Base-by-base conservation (phyloP, 306 rosid species). In the Luffa aegyptiaca region DNA sequence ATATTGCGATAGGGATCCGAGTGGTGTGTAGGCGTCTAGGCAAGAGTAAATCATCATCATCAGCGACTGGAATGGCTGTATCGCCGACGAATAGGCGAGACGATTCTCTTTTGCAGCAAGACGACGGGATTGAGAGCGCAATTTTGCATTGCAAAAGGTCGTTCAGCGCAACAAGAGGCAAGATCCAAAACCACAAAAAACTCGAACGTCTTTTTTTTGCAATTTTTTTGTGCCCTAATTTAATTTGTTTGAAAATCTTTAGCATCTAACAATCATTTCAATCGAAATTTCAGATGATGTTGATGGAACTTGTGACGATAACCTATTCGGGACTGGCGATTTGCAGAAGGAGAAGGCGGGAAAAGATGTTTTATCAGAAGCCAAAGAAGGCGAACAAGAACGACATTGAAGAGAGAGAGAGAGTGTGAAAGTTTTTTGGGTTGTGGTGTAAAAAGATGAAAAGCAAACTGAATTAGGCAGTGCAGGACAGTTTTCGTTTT, bases 81-180 rank as follows among this genome's bases (percentile, higher is more conserved):
- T 78, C 85, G 42, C 86, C 90, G 69, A 86, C 84, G 64, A 89
- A 81, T 18, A 85, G 86, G 82, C 88, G 91, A 78, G 91, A 92
- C 65, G 98, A 95, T 66, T 88, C 98, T 55, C 82, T 92, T 69
- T 71, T 80, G 82, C 87, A 80, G 75, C 98, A 95, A 16, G 76
- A 90, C 56, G 97, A 92, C 85, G 98, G 97, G 36, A 95, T 95
- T 8, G 96, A 95, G 80, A 85, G 98, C 61, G 98, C 98, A 77
- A 95, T 95, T 73, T 84, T 95, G 21, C 97, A 95, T 78, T 95
- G 98, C 93, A 95, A 95, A 82, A 88, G 86, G 48, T 95, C 98
- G 3, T 88, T 86, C 58, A 90, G 88, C 59, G 85, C 84, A 36
- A 80, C 92, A 1, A 87, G 92, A 91, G 98, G 96, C 83, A 51